Evolutionary conservation across 345 rosid species (phyloP), one percentile per base, ranked within the genome.

Genomic region (Syzygium aqueum): DNA sequence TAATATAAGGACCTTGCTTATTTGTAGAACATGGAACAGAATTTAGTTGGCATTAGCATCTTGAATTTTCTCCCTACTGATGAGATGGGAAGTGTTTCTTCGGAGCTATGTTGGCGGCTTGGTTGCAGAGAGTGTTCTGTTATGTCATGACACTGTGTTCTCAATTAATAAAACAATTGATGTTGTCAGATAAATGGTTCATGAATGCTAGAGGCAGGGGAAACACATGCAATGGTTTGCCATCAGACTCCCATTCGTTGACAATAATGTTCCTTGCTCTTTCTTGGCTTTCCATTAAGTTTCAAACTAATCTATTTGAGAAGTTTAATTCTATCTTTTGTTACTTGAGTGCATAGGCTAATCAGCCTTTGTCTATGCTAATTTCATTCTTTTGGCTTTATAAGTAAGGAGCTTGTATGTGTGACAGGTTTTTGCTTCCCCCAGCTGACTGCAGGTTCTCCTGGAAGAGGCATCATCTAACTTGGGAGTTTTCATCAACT

Each of bases 391-490:
- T 40, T 73, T 19, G 49, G 82, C 82, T 73, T 73, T 37, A 9
- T 33, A 37, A 33, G 5, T 9, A 27, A 46, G 50, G 49, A 83
- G 87, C 37, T 90, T 73, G 84, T 33, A 56, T 65, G 77, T 22
- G n/a, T 37, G 49, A 73, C 22, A 10, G 49, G 49, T 73, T 73
- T 73, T 73, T 73, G 49, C 27, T 37, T 37, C 49, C 49, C 49
- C 82, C 49, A 21, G 59, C 59, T 22, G 27, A 54, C 59, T 54
- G 23, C 27, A 73, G 82, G 82, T 21, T 33, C 49, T 23, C 27
- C 49, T 37, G 82, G 49, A 73, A 73, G 82, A 73, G 82, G 82
- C 49, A 73, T 37, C 22, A 85, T 90, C 84, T 80, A 86, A 90
- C 59, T 77, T 84, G 51, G 61, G 19, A 56, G 21, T 25, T 80